Evolutionary conservation across 2,329 filamentous ascomycete species (phyloP), one percentile per base, ranked within the genome.

Genomic region (Blastomyces parvus): DNA sequence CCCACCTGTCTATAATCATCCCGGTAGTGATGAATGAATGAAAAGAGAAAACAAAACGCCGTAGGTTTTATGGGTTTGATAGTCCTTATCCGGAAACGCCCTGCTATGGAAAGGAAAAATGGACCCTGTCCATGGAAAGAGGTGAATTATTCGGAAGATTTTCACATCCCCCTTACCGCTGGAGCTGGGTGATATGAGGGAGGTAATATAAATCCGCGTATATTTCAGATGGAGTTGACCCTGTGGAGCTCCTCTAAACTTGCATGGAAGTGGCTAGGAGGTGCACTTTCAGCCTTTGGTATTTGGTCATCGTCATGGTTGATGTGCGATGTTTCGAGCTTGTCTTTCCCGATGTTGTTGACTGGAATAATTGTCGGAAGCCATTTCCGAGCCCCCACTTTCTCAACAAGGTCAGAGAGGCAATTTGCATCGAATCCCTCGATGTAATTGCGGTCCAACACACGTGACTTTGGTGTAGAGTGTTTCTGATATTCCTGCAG

Each of bases 401-500:
- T 40, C 7, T 68, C 64, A 25, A 65, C 67, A 42, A 69, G 44
- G 11, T 66, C 63, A 13, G 62, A 56, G 19, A 74, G 67, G 17
- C 63, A 65, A 19, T 66, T 68, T 30, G 62, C 52, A 27, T 73
- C 69, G 57, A 71, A 73, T 13, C 42, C 60, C 22, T 67, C 65
- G 42, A 74, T 74, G 62, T 69, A 74, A 22, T 64, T 67, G 46
- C 68, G 66, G 59, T 74, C 72, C 7, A 73, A 61, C 6, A 75
- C 71, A 38, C 83, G 79, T 19, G 79, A 76, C 65, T 84, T 84
- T 0, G 77, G 76, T 44, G 72, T 74, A 0, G 82, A 79, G 68
- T 86, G 92, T 0, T 79, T 77, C 66, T 81, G 79, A 77, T 96
- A 96, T 74, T 97, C 92, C 60, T 84, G 80, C 44, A 94, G 74